Conservation (phyloP, 371 early-diverging fungal genomes). For the Gilbertella persicaria region DNA sequence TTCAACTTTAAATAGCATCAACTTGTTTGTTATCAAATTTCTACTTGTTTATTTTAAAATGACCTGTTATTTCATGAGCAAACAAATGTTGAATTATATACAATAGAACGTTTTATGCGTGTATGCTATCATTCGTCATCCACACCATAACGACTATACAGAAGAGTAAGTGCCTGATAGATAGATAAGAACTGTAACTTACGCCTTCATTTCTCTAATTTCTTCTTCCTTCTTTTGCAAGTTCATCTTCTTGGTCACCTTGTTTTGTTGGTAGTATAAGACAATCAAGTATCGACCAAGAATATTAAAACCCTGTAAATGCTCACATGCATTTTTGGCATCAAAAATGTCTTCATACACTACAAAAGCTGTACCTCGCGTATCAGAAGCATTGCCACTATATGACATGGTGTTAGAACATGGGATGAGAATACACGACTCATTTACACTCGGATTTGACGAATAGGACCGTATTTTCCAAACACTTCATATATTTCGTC, state of each 20-base stretch:
- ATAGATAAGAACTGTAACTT: conserved; percentile 20
- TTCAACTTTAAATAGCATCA: too few relatives aligned
- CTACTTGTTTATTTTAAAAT: too few relatives aligned
- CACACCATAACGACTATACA: conserved; percentile 44
- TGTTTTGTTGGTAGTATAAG: conserved; percentile 86
- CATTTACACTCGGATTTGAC: conserved; percentile 86
- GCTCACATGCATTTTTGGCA: conserved; percentile 96
- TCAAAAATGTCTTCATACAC: conserved; percentile 97
- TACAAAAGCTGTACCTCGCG: conserved; percentile 94
- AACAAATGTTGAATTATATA: background rate
- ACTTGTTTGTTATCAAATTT: too few relatives aligned
- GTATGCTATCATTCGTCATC: conserved; percentile 38
- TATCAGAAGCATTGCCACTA: conserved; percentile 83
- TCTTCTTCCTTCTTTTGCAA: conserved; percentile 86
- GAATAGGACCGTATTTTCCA: conserved; percentile 95
- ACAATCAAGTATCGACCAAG: conserved; percentile 95
- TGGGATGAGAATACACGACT: too few relatives aligned
- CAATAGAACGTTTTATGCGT: too few relatives aligned
- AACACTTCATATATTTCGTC: conserved; percentile 97
- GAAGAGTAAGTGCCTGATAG: background rate
- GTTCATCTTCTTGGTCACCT: conserved; percentile 82
- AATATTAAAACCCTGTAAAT: conserved; percentile 93
- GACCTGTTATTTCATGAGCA: background rate
- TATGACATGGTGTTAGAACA: too few relatives aligned
- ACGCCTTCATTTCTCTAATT: conserved; percentile 79